phyloP scores from a whole-genome alignment of 148 eudicot species.

The Simmondsia chinensis region DNA sequence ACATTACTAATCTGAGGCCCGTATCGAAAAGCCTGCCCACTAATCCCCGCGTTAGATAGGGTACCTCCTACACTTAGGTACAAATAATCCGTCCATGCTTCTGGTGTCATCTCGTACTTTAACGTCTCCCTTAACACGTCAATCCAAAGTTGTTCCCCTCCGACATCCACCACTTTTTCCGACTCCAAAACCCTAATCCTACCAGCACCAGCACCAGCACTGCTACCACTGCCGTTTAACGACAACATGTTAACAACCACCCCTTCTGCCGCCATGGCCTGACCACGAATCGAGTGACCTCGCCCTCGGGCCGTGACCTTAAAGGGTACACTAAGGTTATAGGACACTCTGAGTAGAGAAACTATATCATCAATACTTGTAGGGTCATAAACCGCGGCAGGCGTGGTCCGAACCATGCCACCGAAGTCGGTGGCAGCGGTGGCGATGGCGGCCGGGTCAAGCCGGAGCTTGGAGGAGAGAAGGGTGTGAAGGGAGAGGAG shows the following conservation, averaged over 20 bases:
- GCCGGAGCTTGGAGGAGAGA: slow-evolving; percentile 15
- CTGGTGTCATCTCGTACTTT: slow-evolving; percentile 61
- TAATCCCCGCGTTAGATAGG: slow-evolving; percentile 86
- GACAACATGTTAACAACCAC: slow-evolving; percentile 66
- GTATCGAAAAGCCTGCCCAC: slow-evolving; percentile 65
- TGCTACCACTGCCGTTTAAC: slow-evolving; percentile 7
- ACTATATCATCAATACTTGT: slow-evolving; percentile 39
- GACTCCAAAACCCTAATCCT: slow-evolving; percentile 43
- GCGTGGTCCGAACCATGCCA: slow-evolving; percentile 19
- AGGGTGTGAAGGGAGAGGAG: slow-evolving; percentile 19
- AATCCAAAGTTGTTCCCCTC: slow-evolving; percentile 76
- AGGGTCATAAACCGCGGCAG: slow-evolving; percentile 55
- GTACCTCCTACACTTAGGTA: slow-evolving; percentile 85
- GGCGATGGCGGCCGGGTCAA: slow-evolving; percentile 21
- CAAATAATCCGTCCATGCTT: slow-evolving; percentile 90
- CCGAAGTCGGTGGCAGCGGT: slow-evolving; percentile 64
- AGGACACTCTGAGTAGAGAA: slow-evolving; percentile 33
- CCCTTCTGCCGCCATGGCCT: slow-evolving; percentile 66
- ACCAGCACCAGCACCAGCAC: neutral
- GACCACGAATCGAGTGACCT: slow-evolving; percentile 79
- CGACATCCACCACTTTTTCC: slow-evolving; percentile 73
- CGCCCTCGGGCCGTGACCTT: slow-evolving; percentile 52
- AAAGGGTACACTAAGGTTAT: slow-evolving; percentile 26
- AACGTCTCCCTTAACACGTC: slow-evolving; percentile 51
- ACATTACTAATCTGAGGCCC: slow-evolving; percentile 89